phyloP scores from a whole-genome alignment of 768 basidiomycete species.

The Favolaschia claudopus region DNA sequence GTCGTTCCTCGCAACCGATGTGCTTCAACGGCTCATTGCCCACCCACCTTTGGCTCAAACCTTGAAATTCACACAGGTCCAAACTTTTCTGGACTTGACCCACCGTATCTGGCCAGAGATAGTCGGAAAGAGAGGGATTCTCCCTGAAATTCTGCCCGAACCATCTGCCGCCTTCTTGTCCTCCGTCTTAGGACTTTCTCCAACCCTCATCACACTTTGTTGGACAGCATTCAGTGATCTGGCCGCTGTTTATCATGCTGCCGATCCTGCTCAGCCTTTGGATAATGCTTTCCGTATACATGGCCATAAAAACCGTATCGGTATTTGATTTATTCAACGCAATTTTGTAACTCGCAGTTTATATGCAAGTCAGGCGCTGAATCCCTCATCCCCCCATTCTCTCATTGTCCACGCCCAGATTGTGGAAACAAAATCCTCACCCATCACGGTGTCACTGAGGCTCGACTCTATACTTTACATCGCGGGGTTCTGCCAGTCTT shows the following conservation, averaged over 20 bases:
- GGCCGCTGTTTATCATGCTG: not conserved
- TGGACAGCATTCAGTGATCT: conserved; percentile 7
- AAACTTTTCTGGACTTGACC: conserved; percentile 2
- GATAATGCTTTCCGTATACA: conserved; percentile 5
- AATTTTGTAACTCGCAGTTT: not conserved
- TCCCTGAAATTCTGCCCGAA: not conserved
- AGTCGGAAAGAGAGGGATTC: not conserved
- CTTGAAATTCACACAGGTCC: not conserved
- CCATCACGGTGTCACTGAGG: not conserved
- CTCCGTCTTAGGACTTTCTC: not conserved
- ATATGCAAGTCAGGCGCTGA: no score
- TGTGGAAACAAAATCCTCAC: not conserved
- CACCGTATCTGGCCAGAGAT: conserved; percentile 9
- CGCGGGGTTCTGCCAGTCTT: conserved; percentile 4
- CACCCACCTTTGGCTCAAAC: not conserved
- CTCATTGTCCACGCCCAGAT: not conserved
- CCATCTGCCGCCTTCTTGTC: not conserved
- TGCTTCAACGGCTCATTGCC: not conserved
- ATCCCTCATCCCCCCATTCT: not conserved
- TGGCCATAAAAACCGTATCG: not conserved
- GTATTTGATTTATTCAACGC: not conserved
- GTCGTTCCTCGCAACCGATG: not conserved
- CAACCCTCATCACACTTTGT: not conserved
- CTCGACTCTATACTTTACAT: not conserved
- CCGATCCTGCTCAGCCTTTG: not conserved